phyloP scores from a whole-genome alignment of 2,329 filamentous ascomycete genomes.

The Fusarium sp. region DNA sequence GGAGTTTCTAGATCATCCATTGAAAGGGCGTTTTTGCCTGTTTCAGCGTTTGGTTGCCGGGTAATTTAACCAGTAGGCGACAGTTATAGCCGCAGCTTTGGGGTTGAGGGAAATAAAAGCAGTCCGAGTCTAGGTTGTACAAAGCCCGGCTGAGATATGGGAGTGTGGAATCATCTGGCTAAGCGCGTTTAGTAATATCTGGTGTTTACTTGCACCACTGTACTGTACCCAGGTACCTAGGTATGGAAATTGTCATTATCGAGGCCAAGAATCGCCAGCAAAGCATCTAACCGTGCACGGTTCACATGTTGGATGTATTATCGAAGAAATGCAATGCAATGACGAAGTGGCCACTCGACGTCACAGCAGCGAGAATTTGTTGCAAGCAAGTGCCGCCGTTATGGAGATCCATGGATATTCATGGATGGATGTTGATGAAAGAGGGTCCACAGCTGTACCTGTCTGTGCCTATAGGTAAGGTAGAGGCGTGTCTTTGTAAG shows the following conservation, averaged over 20 bases:
- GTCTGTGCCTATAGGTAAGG: background rate
- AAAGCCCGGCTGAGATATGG: background rate
- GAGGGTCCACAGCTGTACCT: slow-evolving; percentile 20
- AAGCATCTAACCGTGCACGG: background rate
- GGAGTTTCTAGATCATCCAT: slow-evolving; percentile 1
- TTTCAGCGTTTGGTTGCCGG: slow-evolving; percentile 25
- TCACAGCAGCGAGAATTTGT: slow-evolving; percentile 36
- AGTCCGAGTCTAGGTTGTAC: background rate
- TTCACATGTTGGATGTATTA: slow-evolving; percentile 7
- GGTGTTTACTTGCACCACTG: slow-evolving; percentile 1
- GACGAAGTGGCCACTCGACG: slow-evolving; percentile 38
- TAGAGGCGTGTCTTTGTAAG: background rate
- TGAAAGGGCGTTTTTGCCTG: slow-evolving; percentile 28
- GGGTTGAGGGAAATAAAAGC: slow-evolving; percentile 32
- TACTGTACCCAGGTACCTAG: background rate
- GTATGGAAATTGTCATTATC: slow-evolving; percentile 1
- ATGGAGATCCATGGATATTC: slow-evolving; percentile 25
- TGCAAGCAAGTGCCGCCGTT: slow-evolving; percentile 24
- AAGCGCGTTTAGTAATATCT: slow-evolving; percentile 15
- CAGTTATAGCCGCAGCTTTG: slow-evolving; percentile 18
- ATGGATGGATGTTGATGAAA: slow-evolving; percentile 21
- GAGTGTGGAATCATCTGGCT: slow-evolving; percentile 14
- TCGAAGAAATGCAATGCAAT: slow-evolving; percentile 10
- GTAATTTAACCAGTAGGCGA: slow-evolving; percentile 31
- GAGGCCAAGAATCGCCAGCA: slow-evolving; percentile 14